Percentiles rank a stretch among this genome's conserved stretches.
Evolutionary conservation across 176 grass and related monocot genomes (phyloP).

Genomic region (Thalia dealbata): DNA sequence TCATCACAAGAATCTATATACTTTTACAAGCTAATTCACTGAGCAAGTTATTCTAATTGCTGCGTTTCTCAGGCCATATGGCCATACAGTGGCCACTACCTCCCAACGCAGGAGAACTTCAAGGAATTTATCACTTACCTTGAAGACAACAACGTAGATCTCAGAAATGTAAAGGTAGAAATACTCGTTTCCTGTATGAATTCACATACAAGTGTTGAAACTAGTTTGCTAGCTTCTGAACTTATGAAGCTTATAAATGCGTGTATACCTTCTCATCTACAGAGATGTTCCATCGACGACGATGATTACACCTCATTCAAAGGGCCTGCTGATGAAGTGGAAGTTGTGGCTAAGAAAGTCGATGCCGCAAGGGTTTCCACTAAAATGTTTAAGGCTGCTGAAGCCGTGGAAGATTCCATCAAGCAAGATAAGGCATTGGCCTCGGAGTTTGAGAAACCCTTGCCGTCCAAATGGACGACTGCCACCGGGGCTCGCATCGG

Average conservation of each 20-base stretch:
- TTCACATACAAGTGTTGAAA: background rate
- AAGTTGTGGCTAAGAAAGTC: background rate
- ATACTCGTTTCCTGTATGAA: background rate
- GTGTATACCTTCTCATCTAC: background rate
- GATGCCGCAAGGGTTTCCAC: background rate
- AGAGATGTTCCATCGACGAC: background rate
- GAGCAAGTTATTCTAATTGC: no score
- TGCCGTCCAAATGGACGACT: no score
- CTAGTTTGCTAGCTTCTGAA: background rate
- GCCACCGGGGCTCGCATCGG: no score
- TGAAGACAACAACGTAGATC: constrained; percentile 72
- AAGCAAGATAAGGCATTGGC: background rate
- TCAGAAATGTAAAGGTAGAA: constrained; percentile 79
- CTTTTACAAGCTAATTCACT: no score
- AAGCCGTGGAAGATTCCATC: background rate
- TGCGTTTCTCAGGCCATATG: constrained; percentile 48
- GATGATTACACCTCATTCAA: background rate
- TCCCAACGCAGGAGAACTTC: constrained; percentile 87
- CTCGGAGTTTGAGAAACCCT: no score
- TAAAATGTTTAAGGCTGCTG: background rate
- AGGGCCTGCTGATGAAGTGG: background rate
- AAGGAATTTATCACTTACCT: constrained; percentile 81
- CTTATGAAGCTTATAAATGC: no score
- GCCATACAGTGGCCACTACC: constrained; percentile 98
- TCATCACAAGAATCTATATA: no score